Percentiles rank a stretch among this genome's conserved stretches.
Conservation (phyloP, 805 yeast species). For the Zygoascus tannicola region DNA sequence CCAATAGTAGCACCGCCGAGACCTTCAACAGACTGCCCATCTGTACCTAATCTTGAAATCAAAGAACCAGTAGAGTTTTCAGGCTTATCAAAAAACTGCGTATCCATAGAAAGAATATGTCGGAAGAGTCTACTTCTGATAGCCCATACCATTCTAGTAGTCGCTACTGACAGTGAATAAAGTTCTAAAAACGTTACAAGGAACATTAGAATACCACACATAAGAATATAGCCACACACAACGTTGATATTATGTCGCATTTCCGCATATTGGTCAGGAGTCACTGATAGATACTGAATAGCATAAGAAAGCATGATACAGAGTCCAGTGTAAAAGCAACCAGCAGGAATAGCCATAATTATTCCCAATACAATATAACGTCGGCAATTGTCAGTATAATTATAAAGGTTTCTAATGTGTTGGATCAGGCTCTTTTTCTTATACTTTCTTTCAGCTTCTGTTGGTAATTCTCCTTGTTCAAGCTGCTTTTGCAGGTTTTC, state of each 20-base stretch:
- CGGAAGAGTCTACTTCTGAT: conserved; percentile 27
- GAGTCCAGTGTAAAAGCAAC: conserved; percentile 31
- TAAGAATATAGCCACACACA: conserved; percentile 28
- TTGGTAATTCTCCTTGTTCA: background rate
- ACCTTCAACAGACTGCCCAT: conserved; percentile 33
- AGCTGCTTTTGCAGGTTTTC: conserved; percentile 4
- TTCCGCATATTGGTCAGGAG: conserved; percentile 20
- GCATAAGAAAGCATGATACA: conserved; percentile 31
- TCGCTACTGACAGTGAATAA: conserved; percentile 20
- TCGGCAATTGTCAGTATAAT: conserved; percentile 21
- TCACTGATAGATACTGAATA: conserved; percentile 28
- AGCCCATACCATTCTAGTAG: conserved; percentile 27
- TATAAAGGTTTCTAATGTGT: conserved; percentile 8
- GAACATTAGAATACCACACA: conserved; percentile 27
- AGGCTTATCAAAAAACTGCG: conserved; percentile 29
- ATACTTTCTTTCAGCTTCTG: background rate
- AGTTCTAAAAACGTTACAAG: conserved; percentile 19
- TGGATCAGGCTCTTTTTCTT: conserved; percentile 2
- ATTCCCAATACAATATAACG: conserved; percentile 21
- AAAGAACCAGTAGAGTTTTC: conserved; percentile 32
- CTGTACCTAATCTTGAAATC: conserved; percentile 32
- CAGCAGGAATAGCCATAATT: conserved; percentile 22
- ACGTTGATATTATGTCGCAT: conserved; percentile 31
- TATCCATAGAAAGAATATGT: conserved; percentile 30
- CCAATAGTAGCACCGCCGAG: conserved; percentile 35